Evolutionary conservation across 2,329 filamentous ascomycete genomes (phyloP).

Genomic region (Alternaria sp.): DNA sequence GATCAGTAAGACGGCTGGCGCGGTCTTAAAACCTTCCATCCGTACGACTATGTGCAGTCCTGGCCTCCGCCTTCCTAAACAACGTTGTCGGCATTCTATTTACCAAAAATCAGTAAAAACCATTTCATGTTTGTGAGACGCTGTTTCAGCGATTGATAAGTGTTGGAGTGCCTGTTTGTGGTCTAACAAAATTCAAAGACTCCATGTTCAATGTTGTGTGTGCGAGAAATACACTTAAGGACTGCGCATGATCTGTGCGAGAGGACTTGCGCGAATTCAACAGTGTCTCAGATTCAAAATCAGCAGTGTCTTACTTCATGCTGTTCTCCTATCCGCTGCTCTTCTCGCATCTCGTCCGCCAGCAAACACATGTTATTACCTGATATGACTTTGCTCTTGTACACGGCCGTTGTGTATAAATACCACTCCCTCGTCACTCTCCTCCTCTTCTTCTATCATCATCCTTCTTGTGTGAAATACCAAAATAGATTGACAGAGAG

Average conservation of each 20-base stretch:
- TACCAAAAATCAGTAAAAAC: rapidly evolving
- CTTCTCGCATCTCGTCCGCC: neutral
- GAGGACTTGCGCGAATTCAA: neutral
- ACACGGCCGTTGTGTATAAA: rapidly evolving
- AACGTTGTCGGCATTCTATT: neutral
- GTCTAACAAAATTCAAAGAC: neutral
- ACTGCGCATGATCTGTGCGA: neutral
- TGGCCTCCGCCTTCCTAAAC: rapidly evolving
- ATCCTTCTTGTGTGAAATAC: rapidly evolving
- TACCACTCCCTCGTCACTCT: neutral
- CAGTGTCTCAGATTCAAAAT: too few relatives aligned
- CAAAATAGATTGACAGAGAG: too few relatives aligned
- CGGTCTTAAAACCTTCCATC: neutral
- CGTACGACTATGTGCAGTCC: neutral
- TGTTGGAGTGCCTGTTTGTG: neutral
- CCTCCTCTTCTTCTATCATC: neutral
- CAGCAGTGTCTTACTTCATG: too few relatives aligned
- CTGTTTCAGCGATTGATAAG: neutral
- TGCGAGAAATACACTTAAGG: neutral
- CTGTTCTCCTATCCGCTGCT: neutral
- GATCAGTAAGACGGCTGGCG: neutral
- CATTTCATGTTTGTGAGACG: neutral
- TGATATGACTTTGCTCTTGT: neutral
- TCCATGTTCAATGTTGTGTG: neutral
- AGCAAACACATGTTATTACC: neutral